Base-by-base conservation (phyloP, 139 green algal species). In the Microglena sp. region DNA sequence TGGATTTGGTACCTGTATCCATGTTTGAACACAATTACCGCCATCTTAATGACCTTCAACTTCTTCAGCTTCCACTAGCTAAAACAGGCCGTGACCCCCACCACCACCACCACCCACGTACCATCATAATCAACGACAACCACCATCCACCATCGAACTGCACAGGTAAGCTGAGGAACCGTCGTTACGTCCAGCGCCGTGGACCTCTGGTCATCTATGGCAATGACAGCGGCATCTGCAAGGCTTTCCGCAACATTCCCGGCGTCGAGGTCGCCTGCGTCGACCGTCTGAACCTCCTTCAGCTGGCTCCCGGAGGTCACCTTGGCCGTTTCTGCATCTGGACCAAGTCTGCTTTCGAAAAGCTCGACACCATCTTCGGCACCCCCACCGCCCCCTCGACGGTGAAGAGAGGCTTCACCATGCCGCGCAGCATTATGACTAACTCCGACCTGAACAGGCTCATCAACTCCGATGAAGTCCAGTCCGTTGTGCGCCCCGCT, bases 301-400 rank as follows among this genome's bases (percentile, higher is more conserved):
- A 99, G 85, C 84, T 99, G 55, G 94, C 94, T 0, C 94, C 94
- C 32, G 94, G 94, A 65, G 94, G 93, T 30, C 94, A 99, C 82
- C 53, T 99, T 61, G 94, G 94, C 50, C 87, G 94, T 55, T 98
- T 99, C 75, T 86, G 89, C 75, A 89, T 99, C 68, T 99, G 94
- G 93, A 98, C 94, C 68, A 93, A 97, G 83, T 80, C 67, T 59
- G 94, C 94, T 21, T 95, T 98, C 58, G 89, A 92, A 67, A 81
- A 86, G 77, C 87, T 99, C 60, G 93, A 99, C 80, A 69, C 54
- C 26, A 64, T 80, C 53, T 74, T 80, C 84, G 83, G 85, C 74
- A 93, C 82, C 69, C 70, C 69, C 53, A 81, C 84, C 62, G 70
- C 75, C 28, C 76, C 74, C 31, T 88, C 73, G 29, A 64, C 74